These are phyloP conservation scores for Calonectria pteridis DNA, from an alignment of 2,329 filamentous ascomycete species.

Conservation along the genomic window DNA sequence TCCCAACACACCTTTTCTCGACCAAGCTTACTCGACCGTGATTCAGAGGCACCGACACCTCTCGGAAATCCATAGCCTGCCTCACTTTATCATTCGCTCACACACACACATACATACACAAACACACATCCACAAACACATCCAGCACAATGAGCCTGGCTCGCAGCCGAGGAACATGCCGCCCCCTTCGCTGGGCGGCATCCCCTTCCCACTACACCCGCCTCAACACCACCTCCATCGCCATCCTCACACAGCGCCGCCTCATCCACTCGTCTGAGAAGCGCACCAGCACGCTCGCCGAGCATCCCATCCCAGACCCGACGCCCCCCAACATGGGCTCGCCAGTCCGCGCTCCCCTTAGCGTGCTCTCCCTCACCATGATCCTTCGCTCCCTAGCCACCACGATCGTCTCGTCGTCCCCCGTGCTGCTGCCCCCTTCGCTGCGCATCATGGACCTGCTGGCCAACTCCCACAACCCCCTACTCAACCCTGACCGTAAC, in stretches of 20 bases:
- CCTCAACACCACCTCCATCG: conserved; percentile 37
- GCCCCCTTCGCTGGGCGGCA: conserved; percentile 42
- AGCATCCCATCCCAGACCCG: conserved; percentile 48
- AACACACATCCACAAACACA: conserved; percentile 7
- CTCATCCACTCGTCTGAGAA: conserved; percentile 53
- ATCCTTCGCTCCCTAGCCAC: conserved; percentile 78
- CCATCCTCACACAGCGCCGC: conserved; percentile 40
- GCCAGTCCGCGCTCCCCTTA: conserved; percentile 62
- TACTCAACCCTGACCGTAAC: conserved; percentile 83
- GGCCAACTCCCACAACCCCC: conserved; percentile 74
- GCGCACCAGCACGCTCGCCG: conserved; percentile 51
- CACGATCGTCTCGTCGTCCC: conserved; percentile 78
- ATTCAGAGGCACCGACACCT: background rate
- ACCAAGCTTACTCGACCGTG: background rate
- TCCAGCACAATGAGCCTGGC: conserved; percentile 42
- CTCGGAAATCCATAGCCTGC: background rate
- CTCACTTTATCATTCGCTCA: background rate
- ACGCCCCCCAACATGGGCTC: conserved; percentile 42
- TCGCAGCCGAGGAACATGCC: conserved; percentile 43
- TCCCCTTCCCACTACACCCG: conserved; percentile 29
- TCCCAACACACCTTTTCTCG: background rate
- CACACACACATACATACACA: background rate
- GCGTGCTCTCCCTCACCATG: conserved; percentile 74
- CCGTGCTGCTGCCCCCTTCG: conserved; percentile 76
- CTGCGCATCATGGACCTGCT: conserved; percentile 76